Evolutionary conservation across 2,329 filamentous ascomycete species (phyloP), one percentile per base, ranked within the genome.

Genomic region (Aureobasidium sp.): DNA sequence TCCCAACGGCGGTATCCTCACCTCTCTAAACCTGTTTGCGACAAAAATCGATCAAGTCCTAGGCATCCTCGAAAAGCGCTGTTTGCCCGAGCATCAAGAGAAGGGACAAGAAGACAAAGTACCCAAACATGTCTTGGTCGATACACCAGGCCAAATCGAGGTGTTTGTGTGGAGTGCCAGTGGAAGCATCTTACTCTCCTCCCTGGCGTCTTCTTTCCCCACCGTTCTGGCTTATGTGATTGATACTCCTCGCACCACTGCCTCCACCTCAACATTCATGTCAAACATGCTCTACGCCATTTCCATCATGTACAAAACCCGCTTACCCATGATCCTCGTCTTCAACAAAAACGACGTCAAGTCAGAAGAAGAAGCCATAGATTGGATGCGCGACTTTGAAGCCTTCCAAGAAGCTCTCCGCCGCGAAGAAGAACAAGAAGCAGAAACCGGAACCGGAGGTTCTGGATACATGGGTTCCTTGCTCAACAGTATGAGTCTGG

Each of bases 301-400:
- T 81, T 96, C 90, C 64, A 99, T 99, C 66, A 84, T 99, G 17
- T 99, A 99, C 84, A 97, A 97, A 80, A 97, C 93, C 1, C 96
- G 96, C 74, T 81, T 99, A 0, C 94, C 94, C 27, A 99, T 99
- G 94, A 95, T 99, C 60, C 79, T 99, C 8, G 94, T 99, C 12
- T 97, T 99, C 82, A 99, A 99, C 81, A 99, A 99, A 79, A 97
- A 92, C 0, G 94, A 99, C 70, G 91, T 96, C 46, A 91, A 96
- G 74, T 89, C 95, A 70, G 90, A 96, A 72, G 90, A 91, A 0
- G 83, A 84, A 29, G 94, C 92, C 1, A 94, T 93, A 77, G 91
- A 97, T 72, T 99, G 95, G 94, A 99, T 99, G 94, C 96, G 92
- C 6, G 93, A 99, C 75, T 99, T 97, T 70, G 94, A 99, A 67